Base-by-base conservation (phyloP, 1,284 basidiomycete species). In the Trichosporon coremiiforme region DNA sequence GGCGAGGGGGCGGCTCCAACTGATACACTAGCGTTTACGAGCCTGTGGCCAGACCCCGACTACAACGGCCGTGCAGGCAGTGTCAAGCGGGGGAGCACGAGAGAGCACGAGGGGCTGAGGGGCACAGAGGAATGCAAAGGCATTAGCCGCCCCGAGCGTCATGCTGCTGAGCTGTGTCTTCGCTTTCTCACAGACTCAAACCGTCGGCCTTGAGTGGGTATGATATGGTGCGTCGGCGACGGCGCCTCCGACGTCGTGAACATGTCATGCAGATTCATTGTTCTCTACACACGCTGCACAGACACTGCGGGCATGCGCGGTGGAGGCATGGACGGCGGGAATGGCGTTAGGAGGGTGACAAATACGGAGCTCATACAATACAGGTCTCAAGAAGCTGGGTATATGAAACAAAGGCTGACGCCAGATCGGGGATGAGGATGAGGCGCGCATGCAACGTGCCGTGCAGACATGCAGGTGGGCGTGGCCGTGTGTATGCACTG, bases 351-450 rank as follows among this genome's bases (percentile, higher is more conserved):
- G 47, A 17, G 20, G 47, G 47, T 53, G 47, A 53, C 47, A 53
- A 53, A n/a, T 53, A 53, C 20, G 47, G 47, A 22, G 47, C 20
- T 53, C 20, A 12, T 53, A 53, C 47, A 53, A 53, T 53, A 53
- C 47, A 53, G 20, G 47, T 17, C 3, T 20, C 5, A 47, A 20
- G 12, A 4, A 6, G 20, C 20, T 12, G 47, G 20, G n/a, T 53
- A 53, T 53, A 53, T 53, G 47, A 53, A 53, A 53, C 47, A 53
- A 53, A 53, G 47, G n/a, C n/a, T 53, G 47, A 15, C 15, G 41
- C 41, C 41, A n/a, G 8, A 53, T 22, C 6, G 20, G 47, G 47
- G 45, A 47, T 47, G 45, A 20, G n/a, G 17, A 20, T 47, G 36
- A n/a, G 12, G 45, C 45, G 4, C 47, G 47, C 47, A 20, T 22